Base-by-base conservation (phyloP, 2,329 filamentous ascomycete genomes). In the Spiromastix sp. region DNA sequence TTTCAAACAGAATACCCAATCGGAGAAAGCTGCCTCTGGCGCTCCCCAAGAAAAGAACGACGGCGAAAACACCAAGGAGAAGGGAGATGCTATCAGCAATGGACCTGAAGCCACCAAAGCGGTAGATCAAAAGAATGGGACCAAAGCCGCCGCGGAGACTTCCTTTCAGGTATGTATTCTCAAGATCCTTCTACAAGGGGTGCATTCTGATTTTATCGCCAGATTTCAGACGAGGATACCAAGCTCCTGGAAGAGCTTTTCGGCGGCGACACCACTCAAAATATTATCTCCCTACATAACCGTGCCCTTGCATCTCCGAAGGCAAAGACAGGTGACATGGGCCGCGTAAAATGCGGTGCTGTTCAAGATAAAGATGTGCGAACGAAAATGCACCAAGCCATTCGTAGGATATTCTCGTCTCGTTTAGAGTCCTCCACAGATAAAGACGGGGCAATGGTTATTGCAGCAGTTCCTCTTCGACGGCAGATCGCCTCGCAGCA, bases 371-470 rank as follows among this genome's bases (percentile, higher is more conserved):
- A 78, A 44, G 68, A 71, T 12, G 53, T 67, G 37, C 74, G 79
- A 5, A 77, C 75, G 24, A 64, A 71, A 42, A 71, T 81, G 5
- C 80, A 85, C 52, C 64, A 74, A 44, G 63, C 67, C 6, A 66
- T 94, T 30, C 82, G 87, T 17, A 79, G 79, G 26, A 79, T 93
- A 41, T 94, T 94, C 57, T 66, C 68, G n/a, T 80, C 78, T 2
- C 72, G 75, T 37, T 69, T 94, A 33, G 84, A 93, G 39, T 93
- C 85, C 2, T 68, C 67, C 12, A 93, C 86, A 30, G 74, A 80
- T 41, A 76, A 79, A 39, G 74, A 83, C 30, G 82, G 83, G 17
- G 68, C 68, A 5, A 73, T 83, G 36, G 60, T 66, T n/a, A 68
- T 82, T 43, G 32, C 38, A 6, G 30, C 37, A 4, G 37, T 43